phyloP scores from a whole-genome alignment of 129 eudicot species.

The Centaurea solstitialis region DNA sequence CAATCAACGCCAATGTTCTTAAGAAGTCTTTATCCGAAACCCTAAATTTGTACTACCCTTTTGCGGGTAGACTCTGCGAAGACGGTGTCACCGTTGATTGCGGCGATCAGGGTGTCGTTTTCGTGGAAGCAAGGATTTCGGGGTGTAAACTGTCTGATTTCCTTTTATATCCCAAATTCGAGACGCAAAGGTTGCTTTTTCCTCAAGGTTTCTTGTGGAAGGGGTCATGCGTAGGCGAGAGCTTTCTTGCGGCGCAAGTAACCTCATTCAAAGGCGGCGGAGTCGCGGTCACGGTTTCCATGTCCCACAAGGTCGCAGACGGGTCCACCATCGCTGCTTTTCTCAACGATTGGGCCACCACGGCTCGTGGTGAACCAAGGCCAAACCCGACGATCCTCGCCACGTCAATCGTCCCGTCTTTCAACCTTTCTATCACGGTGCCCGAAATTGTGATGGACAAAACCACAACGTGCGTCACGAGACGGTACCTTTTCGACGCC shows the following conservation, averaged over 20 bases:
- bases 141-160: slow-evolving; percentile 12
- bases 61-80: slow-evolving; percentile 25
- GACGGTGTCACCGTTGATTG: slow-evolving; percentile 37
- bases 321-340: slow-evolving; percentile 11
- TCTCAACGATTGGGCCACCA: slow-evolving; percentile 31
- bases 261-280: slow-evolving; percentile 32
- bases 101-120: slow-evolving; percentile 23
- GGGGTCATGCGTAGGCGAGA: slow-evolving; percentile 19
- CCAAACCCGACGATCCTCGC: slow-evolving; percentile 21
- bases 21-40: slow-evolving; percentile 18
- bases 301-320: slow-evolving; percentile 36
- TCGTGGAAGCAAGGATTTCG: slow-evolving; percentile 13
- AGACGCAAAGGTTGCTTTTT: slow-evolving; percentile 19
- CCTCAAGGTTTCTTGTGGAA: slow-evolving; percentile 31
- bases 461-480: background rate
- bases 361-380: background rate
- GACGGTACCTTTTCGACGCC: slow-evolving; percentile 10
- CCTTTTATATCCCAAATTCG: slow-evolving; percentile 16
- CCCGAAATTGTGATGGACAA: slow-evolving; percentile 1
- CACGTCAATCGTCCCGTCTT: background rate
- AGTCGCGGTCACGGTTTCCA: slow-evolving; percentile 12
- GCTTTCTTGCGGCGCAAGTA: slow-evolving; percentile 19
- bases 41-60: slow-evolving; percentile 27
- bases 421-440: background rate
- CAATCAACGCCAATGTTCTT: background rate